phyloP scores from a whole-genome alignment of 2,329 filamentous ascomycete genomes.

The Coccinonectria pachysandricola region DNA sequence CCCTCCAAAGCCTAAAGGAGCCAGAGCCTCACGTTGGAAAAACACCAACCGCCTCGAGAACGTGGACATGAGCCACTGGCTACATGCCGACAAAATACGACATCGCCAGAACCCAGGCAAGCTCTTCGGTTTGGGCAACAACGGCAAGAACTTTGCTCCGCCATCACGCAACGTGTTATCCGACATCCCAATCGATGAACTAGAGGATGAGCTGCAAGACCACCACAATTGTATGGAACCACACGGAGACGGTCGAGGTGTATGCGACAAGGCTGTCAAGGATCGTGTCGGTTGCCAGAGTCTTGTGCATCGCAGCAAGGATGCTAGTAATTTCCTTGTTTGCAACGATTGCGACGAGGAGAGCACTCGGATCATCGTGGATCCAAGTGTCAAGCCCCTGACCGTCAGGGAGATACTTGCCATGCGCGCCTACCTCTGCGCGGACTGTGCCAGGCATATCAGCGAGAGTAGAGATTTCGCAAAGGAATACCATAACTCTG shows the following conservation, averaged over 20 bases:
- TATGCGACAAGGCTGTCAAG: constrained; percentile 3
- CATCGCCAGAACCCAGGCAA: neutral
- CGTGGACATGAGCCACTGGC: constrained; percentile 13
- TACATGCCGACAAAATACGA: constrained; percentile 1
- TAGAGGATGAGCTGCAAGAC: neutral
- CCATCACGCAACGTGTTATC: constrained; percentile 9
- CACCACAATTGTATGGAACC: constrained; percentile 9
- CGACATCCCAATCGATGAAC: constrained; percentile 4
- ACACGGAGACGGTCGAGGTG: constrained; percentile 4
- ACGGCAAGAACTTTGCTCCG: constrained; percentile 2
- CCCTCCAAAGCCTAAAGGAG: constrained; percentile 1
- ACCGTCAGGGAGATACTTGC: constrained; percentile 14
- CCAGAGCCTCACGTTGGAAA: constrained; percentile 10
- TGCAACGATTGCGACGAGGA: constrained; percentile 16
- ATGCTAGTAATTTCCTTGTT: constrained; percentile 10
- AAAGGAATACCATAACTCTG: constrained; percentile 4
- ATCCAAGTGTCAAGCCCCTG: constrained; percentile 5
- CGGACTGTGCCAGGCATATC: constrained; percentile 14
- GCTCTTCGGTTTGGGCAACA: constrained; percentile 6
- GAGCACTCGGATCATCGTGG: constrained; percentile 11
- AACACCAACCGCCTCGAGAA: constrained; percentile 9
- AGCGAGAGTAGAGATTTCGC: constrained; percentile 2
- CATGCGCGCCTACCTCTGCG: constrained; percentile 29
- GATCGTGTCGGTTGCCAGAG: constrained; percentile 9
- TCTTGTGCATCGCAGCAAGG: constrained; percentile 6